These are phyloP conservation scores for Backusella morwellensis DNA, from an alignment of 192 early-diverging fungal genomes.

Conservation along the genomic window DNA sequence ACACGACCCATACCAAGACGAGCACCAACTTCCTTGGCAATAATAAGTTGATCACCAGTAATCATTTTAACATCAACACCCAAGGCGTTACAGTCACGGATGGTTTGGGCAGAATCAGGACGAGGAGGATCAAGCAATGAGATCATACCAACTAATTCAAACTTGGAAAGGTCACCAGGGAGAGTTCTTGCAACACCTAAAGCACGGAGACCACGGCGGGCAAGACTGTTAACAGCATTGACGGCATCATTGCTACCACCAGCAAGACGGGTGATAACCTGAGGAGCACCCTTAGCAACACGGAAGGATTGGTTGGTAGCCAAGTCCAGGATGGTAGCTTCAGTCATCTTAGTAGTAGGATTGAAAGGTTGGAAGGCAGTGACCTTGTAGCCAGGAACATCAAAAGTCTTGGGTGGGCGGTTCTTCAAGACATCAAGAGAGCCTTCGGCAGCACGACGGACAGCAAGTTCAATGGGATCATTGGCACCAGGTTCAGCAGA, in stretches of 20 bases:
- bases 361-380: slow-evolving; percentile 86
- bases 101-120: slow-evolving; percentile 82
- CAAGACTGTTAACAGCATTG: slow-evolving; percentile 80
- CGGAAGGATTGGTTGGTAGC: slow-evolving; percentile 75
- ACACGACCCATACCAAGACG: slow-evolving; percentile 85
- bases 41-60: slow-evolving; percentile 90
- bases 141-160: slow-evolving; percentile 84
- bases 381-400: slow-evolving; percentile 89
- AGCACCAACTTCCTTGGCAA: slow-evolving; percentile 84
- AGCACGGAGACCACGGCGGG: slow-evolving; percentile 76
- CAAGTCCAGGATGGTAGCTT: slow-evolving; percentile 73
- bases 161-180: slow-evolving; percentile 60
- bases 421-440: slow-evolving; percentile 39
- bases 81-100: slow-evolving; percentile 76
- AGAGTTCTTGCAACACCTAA: slow-evolving; percentile 65
- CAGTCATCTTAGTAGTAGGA: slow-evolving; percentile 82
- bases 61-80: slow-evolving; percentile 93
- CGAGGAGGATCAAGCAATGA: slow-evolving; percentile 86
- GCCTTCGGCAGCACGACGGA: slow-evolving; percentile 77
- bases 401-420: slow-evolving; percentile 41
- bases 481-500: slow-evolving; percentile 86
- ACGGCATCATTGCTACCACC: slow-evolving; percentile 83
- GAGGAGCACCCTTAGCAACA: slow-evolving; percentile 93
- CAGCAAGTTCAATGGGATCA: slow-evolving; percentile 87
- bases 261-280: slow-evolving; percentile 83